phyloP scores from a whole-genome alignment of 2,329 filamentous ascomycete genomes.

The Annulohypoxylon truncatum region DNA sequence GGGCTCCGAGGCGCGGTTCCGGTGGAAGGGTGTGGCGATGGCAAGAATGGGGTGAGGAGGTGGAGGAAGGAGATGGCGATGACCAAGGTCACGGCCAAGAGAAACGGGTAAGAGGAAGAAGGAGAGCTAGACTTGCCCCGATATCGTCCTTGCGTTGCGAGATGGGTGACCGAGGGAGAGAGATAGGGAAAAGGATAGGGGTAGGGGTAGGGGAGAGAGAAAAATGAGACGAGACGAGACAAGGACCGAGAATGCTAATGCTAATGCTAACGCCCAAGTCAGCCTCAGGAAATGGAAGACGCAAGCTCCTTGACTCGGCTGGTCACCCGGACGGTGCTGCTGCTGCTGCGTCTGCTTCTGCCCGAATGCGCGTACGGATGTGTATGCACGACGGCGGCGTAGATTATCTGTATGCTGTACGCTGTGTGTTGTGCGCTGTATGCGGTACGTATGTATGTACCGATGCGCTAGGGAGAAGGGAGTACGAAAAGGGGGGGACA shows the following conservation, averaged over 20 bases:
- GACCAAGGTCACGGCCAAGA: background rate
- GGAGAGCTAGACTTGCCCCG: background rate
- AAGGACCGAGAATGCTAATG: background rate
- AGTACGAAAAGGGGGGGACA: background rate
- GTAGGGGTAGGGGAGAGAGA: background rate
- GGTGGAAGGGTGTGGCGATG: background rate
- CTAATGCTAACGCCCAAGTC: background rate
- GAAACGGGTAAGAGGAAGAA: background rate
- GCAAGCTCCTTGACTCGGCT: background rate
- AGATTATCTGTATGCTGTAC: constrained; percentile 8
- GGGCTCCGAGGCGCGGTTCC: background rate
- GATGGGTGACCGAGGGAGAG: background rate
- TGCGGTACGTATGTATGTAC: no score
- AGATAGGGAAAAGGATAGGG: background rate
- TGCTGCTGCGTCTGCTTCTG: background rate
- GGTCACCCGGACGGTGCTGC: constrained; percentile 22
- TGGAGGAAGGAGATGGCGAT: background rate
- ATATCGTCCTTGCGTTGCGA: background rate
- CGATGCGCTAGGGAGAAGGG: background rate
- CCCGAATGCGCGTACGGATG: constrained; percentile 1
- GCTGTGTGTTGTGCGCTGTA: no score
- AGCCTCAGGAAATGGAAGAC: constrained; percentile 8
- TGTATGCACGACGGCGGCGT: constrained; percentile 27
- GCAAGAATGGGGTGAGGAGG: background rate
- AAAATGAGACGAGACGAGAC: constrained; percentile 3